Evolutionary conservation across 1,284 basidiomycete genomes (phyloP).

Genomic region (Trametes sp.): DNA sequence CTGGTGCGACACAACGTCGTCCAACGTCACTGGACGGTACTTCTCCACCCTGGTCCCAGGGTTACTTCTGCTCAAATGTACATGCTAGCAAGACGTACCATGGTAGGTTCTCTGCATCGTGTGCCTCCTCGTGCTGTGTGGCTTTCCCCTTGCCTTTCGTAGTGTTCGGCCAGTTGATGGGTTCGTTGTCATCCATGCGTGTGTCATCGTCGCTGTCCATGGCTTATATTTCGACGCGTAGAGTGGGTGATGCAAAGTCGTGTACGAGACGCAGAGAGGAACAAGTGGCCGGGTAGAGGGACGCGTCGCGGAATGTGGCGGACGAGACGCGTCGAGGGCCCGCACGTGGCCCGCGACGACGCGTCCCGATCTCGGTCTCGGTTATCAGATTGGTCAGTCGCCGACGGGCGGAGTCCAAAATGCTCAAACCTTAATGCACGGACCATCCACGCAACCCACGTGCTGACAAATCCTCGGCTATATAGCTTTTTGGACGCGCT

Average conservation of each 20-base stretch:
- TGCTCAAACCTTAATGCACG: constrained; percentile 45
- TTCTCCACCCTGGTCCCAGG: constrained; percentile 85
- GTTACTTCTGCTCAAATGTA: not conserved
- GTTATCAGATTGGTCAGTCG: constrained; percentile 32
- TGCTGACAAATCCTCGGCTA: constrained; percentile 35
- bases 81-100: constrained; percentile 56
- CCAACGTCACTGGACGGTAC: constrained; percentile 87
- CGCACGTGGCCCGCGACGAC: constrained; percentile 32
- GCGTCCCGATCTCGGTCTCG: constrained; percentile 27
- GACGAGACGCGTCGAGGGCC: constrained; percentile 22
- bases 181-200: constrained; percentile 58
- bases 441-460: constrained; percentile 49
- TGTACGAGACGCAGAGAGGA: not conserved
- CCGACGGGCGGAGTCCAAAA: constrained; percentile 19
- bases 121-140: constrained; percentile 47
- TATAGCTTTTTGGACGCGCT: constrained; percentile 27
- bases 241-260: not conserved
- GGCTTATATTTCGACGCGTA: constrained; percentile 1
- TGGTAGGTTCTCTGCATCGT: constrained; percentile 71
- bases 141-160: constrained; percentile 64
- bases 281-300: not conserved
- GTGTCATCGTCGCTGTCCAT: constrained; percentile 69
- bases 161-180: constrained; percentile 39
- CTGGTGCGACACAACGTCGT: constrained; percentile 94
- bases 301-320: constrained; percentile 26